Evolutionary conservation across 805 yeast genomes (phyloP).

Genomic region (Kodamaea leandrae): DNA sequence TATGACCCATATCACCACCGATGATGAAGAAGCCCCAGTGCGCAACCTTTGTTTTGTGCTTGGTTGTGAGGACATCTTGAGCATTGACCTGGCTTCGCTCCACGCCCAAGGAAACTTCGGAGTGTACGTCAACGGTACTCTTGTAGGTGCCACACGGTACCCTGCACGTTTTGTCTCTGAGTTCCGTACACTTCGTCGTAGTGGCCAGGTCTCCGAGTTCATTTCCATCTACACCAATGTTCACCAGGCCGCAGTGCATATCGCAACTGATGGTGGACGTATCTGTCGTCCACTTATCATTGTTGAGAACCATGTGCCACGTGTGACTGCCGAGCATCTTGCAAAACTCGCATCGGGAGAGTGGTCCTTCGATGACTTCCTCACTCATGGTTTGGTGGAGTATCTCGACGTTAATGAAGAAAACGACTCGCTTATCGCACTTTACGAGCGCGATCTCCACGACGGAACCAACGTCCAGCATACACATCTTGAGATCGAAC

Average conservation of each 20-base stretch:
- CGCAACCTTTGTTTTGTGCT: conserved; percentile 69
- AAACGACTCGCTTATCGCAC: conserved; percentile 17
- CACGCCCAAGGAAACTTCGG: conserved; percentile 80
- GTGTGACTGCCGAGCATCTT: conserved; percentile 72
- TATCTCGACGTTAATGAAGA: conserved; percentile 76
- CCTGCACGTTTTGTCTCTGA: conserved; percentile 78
- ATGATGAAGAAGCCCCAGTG: conserved; percentile 92
- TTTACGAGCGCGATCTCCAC: conserved; percentile 55
- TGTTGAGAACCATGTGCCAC: conserved; percentile 68
- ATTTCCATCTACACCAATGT: conserved; percentile 86
- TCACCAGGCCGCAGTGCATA: conserved; percentile 91
- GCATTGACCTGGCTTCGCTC: conserved; percentile 78
- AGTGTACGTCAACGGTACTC: conserved; percentile 89
- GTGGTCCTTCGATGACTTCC: conserved; percentile 88
- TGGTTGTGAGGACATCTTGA: conserved; percentile 85
- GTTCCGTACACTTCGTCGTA: conserved; percentile 78
- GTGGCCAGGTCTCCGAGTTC: conserved; percentile 84
- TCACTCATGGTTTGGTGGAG: conserved; percentile 83
- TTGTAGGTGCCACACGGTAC: conserved; percentile 83
- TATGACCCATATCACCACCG: conserved; percentile 98
- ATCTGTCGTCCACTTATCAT: conserved; percentile 95
- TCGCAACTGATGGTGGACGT: conserved; percentile 98
- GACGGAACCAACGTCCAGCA: conserved; percentile 44
- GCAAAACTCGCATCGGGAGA: conserved; percentile 59
- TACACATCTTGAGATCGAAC: conserved; percentile 94